Percentiles rank a stretch among this genome's conserved stretches.
Evolutionary conservation across 2,329 filamentous ascomycete species (phyloP).

Genomic region (Dactylellina haptotyla): DNA sequence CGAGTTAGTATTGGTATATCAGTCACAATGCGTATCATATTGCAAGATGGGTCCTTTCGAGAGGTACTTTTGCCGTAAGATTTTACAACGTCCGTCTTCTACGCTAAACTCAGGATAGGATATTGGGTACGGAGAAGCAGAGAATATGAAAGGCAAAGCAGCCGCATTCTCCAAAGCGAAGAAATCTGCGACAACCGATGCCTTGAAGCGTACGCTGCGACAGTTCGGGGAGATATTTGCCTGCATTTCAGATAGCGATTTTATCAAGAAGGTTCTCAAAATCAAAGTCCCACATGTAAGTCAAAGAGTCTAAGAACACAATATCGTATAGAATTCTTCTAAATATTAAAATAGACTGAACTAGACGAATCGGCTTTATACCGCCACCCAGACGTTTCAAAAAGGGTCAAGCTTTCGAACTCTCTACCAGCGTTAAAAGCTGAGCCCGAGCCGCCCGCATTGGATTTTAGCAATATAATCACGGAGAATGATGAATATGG

Average conservation of each 20-base stretch:
- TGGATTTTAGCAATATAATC: conserved; percentile 51
- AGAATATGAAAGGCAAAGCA: conserved; percentile 94
- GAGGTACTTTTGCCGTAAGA: conserved; percentile 67
- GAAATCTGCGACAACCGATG: conserved; percentile 97
- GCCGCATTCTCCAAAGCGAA: conserved; percentile 98
- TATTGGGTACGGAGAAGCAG: conserved; percentile 94
- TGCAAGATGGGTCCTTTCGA: conserved; percentile 94
- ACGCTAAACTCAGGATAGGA: conserved; percentile 67
- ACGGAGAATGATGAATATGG: conserved; percentile 52
- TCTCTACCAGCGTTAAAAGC: conserved; percentile 8
- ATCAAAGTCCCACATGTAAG: conserved; percentile 69
- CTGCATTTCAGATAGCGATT: conserved; percentile 97
- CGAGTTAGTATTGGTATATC: conserved; percentile 87
- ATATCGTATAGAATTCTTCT: not conserved
- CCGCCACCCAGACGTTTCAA: conserved; percentile 42
- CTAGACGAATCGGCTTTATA: conserved; percentile 43
- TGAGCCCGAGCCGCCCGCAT: conserved; percentile 41
- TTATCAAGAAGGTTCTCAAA: conserved; percentile 87
- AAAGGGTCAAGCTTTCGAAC: conserved; percentile 14
- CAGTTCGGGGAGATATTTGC: conserved; percentile 97
- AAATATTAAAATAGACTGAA: conserved; percentile 22
- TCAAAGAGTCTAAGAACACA: too few species aligned
- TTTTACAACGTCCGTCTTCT: not conserved
- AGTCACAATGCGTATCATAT: conserved; percentile 87
- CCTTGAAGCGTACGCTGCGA: conserved; percentile 84